Conservation (phyloP, 805 yeast genomes). For the Peterozyma xylosa region DNA sequence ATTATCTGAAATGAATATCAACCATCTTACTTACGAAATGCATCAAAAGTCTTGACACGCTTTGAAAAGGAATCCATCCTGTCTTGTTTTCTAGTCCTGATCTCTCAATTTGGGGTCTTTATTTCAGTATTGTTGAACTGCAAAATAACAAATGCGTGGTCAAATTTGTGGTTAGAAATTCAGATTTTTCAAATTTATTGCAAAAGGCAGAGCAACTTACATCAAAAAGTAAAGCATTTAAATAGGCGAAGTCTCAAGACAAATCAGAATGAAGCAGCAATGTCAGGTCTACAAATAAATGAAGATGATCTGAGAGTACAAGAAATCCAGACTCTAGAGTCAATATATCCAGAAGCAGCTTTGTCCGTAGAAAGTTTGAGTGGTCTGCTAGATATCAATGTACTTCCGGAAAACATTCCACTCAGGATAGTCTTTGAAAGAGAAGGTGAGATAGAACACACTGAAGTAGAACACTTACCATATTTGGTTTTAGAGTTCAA, state of each 20-base stretch:
- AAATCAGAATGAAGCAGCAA: too few relatives aligned
- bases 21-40: conserved; percentile 45
- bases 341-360: conserved; percentile 32
- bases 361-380: conserved; percentile 7
- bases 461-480: conserved; percentile 22
- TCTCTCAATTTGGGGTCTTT: too few relatives aligned
- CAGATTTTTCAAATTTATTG: too few relatives aligned
- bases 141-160: too few relatives aligned
- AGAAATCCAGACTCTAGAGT: conserved; percentile 31
- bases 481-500: conserved; percentile 20
- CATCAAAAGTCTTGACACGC: conserved; percentile 54
- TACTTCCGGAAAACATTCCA: conserved; percentile 14
- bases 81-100: too few relatives aligned
- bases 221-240: too few relatives aligned
- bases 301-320: conserved; percentile 20
- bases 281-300: too few relatives aligned
- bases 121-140: too few relatives aligned
- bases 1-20: not conserved
- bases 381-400: conserved; percentile 23
- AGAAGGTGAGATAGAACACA: conserved; percentile 1
- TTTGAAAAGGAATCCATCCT: conserved; percentile 28
- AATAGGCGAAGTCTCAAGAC: too few relatives aligned
- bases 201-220: too few relatives aligned
- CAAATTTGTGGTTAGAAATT: too few relatives aligned
- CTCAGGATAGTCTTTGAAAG: conserved; percentile 10